Base-by-base conservation (phyloP, 768 basidiomycete species). In the Clathrus columnatus region DNA sequence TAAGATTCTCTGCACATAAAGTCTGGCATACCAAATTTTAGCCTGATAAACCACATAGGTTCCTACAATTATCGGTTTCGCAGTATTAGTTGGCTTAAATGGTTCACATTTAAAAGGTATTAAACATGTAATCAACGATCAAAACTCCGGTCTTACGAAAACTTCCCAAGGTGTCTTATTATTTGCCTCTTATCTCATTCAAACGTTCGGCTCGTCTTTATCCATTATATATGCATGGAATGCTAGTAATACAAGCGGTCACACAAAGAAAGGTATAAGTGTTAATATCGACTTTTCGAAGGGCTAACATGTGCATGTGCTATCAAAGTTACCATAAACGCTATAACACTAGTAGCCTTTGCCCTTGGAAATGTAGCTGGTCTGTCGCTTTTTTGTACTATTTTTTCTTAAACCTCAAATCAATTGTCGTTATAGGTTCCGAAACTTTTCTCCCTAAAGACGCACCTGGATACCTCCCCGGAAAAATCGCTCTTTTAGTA, bases 401-500 rank as follows among this genome's bases (percentile, higher is more conserved):
- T 14, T 36, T 47, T 14, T 47, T 17, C n/a, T 18, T 42, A 42
- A 17, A 10, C n/a, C n/a, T n/a, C n/a, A n/a, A 26, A 7, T n/a
- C 2, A 28, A 4, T 23, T 28, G n/a, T n/a, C n/a, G n/a, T n/a
- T n/a, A n/a, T n/a, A 47, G 46, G 84, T 5, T 74, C 80, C 0
- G 75, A 80, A 63, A 82, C 83, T 28, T 82, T 86, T 62, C 79
- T 76, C 28, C 77, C 82, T 0, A 74, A 78, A 59, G 81, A 81
- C 58, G 81, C 79, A 2, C 81, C 82, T 0, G 72, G 63, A 16
- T 86, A 85, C 64, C 77, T 83, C 26, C 82, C 81, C 0, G 84
- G 82, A 20, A 86, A 86, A 62, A 77, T 78, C 14, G 75, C 83
- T 1, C 82, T 85, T 59, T 76, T 84, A 71, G 70, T 82, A 4